These are phyloP conservation scores for Arthroderma sp. DNA, from an alignment of 2,329 filamentous ascomycete genomes.

Conservation along the genomic window DNA sequence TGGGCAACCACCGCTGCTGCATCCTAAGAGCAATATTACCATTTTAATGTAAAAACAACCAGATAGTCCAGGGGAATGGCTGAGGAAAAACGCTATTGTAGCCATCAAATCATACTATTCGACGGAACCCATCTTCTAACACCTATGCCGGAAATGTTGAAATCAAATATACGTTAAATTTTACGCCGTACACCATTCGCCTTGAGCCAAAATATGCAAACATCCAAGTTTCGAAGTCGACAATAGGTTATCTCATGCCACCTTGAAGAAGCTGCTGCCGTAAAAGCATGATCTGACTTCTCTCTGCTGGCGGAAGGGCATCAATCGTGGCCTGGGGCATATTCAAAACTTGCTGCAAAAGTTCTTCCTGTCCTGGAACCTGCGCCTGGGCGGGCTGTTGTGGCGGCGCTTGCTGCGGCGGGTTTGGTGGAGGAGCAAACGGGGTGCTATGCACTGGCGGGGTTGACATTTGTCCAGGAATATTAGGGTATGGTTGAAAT, in stretches of 20 bases:
- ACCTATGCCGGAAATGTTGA: no score
- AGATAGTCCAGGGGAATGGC: no score
- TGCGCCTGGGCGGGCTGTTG: conserved; percentile 22
- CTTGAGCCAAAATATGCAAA: no score
- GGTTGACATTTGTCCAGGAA: conserved; percentile 38
- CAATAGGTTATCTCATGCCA: conserved; percentile 62
- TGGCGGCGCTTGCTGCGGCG: conserved; percentile 30
- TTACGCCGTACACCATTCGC: no score
- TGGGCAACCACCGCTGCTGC: no score
- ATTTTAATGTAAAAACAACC: no score
- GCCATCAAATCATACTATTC: no score
- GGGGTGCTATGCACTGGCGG: conserved; percentile 35
- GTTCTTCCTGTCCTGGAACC: conserved; percentile 51
- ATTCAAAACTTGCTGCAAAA: conserved; percentile 69
- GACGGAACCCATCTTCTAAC: no score
- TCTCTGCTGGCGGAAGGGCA: conserved; percentile 59
- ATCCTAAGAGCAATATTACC: no score
- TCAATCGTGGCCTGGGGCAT: conserved; percentile 73
- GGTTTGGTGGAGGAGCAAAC: conserved; percentile 28
- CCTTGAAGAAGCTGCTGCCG: conserved; percentile 63
- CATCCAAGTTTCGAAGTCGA: no score
- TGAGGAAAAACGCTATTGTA: no score
- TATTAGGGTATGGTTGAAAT: conserved; percentile 24
- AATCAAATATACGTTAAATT: no score
- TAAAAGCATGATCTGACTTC: conserved; percentile 66